Evolutionary conservation across 495 filamentous ascomycete genomes (phyloP).

Genomic region (Pyronema domesticum): DNA sequence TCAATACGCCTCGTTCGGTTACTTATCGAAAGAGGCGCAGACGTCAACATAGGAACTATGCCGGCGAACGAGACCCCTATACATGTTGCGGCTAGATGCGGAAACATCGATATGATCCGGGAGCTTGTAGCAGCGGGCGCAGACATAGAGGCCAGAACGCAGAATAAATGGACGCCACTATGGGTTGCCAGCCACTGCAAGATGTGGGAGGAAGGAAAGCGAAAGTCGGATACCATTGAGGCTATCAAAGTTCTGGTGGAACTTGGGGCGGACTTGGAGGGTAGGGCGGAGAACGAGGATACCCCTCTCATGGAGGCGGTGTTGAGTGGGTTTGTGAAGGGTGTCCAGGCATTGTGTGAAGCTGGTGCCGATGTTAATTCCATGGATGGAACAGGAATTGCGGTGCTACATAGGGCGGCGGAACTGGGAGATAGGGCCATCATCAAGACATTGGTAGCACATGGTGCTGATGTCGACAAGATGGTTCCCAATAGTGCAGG

Average conservation of each 20-base stretch:
- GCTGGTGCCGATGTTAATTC: neutral
- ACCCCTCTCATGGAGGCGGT: neutral
- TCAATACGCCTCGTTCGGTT: constrained; percentile 7
- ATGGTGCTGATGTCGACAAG: neutral
- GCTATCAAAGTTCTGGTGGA: neutral
- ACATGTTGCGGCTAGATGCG: neutral
- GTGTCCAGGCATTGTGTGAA: neutral
- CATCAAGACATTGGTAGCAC: neutral
- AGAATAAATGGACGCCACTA: neutral
- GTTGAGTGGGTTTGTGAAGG: neutral
- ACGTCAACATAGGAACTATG: neutral
- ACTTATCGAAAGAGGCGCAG: constrained; percentile 5
- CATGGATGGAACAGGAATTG: neutral
- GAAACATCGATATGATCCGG: neutral
- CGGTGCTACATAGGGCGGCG: neutral
- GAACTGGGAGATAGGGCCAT: neutral
- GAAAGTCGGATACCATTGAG: neutral
- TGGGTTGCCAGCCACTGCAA: neutral
- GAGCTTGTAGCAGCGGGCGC: neutral
- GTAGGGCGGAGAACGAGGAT: neutral
- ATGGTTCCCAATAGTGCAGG: neutral
- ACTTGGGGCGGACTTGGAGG: neutral
- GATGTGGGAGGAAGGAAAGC: neutral
- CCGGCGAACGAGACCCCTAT: neutral
- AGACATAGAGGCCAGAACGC: neutral